These are phyloP conservation scores for Boletus pseudopeckii DNA, from an alignment of 768 basidiomycete genomes.

Conservation along the genomic window DNA sequence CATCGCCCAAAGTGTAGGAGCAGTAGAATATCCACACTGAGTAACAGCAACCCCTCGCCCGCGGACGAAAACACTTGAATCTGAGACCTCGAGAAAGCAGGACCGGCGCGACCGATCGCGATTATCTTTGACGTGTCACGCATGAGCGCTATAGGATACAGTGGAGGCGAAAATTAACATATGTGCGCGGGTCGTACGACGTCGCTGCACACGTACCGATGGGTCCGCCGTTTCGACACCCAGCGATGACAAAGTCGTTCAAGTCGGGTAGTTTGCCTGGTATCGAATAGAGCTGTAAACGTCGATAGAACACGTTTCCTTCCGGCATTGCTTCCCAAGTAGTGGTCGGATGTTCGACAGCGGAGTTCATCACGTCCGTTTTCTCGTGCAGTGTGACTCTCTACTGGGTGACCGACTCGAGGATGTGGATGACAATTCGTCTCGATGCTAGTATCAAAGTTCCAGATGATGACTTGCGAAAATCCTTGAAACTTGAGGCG, in stretches of 20 bases:
- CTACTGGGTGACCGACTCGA: not conserved
- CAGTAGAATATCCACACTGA: conserved; percentile 60
- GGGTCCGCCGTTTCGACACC: conserved; percentile 85
- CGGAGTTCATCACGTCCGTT: conserved; percentile 28
- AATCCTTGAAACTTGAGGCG: not conserved
- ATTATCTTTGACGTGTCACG: conserved; percentile 80
- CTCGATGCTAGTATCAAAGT: not conserved
- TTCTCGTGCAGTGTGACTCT: not conserved
- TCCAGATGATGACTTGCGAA: not conserved
- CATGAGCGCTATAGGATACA: conserved; percentile 64
- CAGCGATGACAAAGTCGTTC: conserved; percentile 73
- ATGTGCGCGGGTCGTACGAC: not conserved
- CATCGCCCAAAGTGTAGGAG: not conserved
- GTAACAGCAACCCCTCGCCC: conserved; percentile 63
- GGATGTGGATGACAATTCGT: not conserved
- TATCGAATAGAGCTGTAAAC: conserved; percentile 81
- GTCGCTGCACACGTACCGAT: conserved; percentile 53
- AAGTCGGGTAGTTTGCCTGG: conserved; percentile 76
- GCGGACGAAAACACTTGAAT: conserved; percentile 87
- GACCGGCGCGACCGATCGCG: conserved; percentile 56
- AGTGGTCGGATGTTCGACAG: conserved; percentile 69
- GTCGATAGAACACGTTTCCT: conserved; percentile 82
- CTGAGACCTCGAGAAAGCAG: conserved; percentile 68
- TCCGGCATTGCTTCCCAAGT: conserved; percentile 92
- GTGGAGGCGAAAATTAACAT: not conserved